phyloP scores from a whole-genome alignment of 108 stramenopile genomes.

The Cyclotella baltica region DNA sequence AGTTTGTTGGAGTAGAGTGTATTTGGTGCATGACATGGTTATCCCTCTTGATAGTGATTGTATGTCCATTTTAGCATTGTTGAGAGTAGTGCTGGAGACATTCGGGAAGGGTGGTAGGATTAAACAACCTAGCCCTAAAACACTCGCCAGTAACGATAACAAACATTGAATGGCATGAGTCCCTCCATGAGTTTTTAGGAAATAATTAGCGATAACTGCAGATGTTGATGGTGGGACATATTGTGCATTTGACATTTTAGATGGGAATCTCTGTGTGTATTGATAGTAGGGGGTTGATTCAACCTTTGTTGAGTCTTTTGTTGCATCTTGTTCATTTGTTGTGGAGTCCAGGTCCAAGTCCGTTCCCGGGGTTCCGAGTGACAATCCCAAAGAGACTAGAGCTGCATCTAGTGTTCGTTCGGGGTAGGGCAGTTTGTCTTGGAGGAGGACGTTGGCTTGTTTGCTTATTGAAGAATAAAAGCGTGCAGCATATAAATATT shows the following conservation, averaged over 20 bases:
- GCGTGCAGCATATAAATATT: neutral
- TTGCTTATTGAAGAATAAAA: neutral
- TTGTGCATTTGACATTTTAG: slow-evolving; percentile 31
- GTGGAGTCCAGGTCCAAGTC: slow-evolving; percentile 16
- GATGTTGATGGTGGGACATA: slow-evolving; percentile 63
- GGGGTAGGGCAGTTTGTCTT: slow-evolving; percentile 18
- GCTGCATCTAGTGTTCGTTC: slow-evolving; percentile 35
- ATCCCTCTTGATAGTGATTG: slow-evolving; percentile 53
- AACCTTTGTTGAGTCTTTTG: slow-evolving; percentile 2
- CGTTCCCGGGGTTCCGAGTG: slow-evolving; percentile 52
- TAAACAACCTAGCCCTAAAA: slow-evolving; percentile 55
- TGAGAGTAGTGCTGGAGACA: slow-evolving; percentile 11
- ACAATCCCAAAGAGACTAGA: slow-evolving; percentile 44
- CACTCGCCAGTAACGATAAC: slow-evolving; percentile 63
- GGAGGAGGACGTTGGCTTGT: slow-evolving; percentile 10
- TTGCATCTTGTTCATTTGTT: slow-evolving; percentile 34
- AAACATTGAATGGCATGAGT: slow-evolving; percentile 76
- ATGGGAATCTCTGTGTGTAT: slow-evolving; percentile 24
- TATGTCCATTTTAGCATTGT: neutral
- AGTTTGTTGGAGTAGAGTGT: slow-evolving; percentile 64
- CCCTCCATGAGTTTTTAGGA: slow-evolving; percentile 83
- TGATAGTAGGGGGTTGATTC: slow-evolving; percentile 8
- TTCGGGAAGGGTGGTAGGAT: slow-evolving; percentile 34
- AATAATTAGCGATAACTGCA: slow-evolving; percentile 79
- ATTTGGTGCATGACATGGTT: slow-evolving; percentile 48